Evolutionary conservation across 192 early-diverging fungal genomes (phyloP).

Genomic region (Spinellus fusiger): DNA sequence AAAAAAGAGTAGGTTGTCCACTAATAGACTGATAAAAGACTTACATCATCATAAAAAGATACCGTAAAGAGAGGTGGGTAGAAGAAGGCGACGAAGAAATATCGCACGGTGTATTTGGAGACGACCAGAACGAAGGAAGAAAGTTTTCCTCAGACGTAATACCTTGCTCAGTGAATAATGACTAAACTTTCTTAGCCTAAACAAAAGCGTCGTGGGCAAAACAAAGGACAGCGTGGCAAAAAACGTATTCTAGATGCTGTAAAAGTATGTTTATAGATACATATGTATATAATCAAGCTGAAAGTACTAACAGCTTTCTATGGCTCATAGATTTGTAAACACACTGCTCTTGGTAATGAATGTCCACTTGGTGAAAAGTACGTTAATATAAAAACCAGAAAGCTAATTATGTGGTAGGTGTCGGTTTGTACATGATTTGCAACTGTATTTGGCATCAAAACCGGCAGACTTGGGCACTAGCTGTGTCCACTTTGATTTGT

Average conservation of each 20-base stretch:
- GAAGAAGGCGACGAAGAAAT: background rate
- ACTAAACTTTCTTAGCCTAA: background rate
- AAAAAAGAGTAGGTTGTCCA: slow-evolving; percentile 9
- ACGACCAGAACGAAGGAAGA: slow-evolving; percentile 12
- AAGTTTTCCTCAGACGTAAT: slow-evolving; percentile 6
- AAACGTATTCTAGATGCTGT: slow-evolving; percentile 18
- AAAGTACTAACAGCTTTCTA: background rate
- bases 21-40: no score
- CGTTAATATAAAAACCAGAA: background rate
- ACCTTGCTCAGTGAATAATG: background rate
- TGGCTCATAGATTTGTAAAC: slow-evolving; percentile 43
- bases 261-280: slow-evolving; percentile 7
- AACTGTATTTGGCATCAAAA: slow-evolving; percentile 65
- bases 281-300: background rate
- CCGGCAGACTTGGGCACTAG: slow-evolving; percentile 63
- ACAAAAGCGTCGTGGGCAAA: slow-evolving; percentile 10
- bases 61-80: slow-evolving; percentile 10
- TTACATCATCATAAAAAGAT: background rate
- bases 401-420: slow-evolving; percentile 38
- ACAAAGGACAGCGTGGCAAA: slow-evolving; percentile 23
- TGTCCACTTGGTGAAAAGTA: slow-evolving; percentile 45
- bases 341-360: slow-evolving; percentile 33
- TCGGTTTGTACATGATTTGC: slow-evolving; percentile 75
- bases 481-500: slow-evolving; percentile 67
- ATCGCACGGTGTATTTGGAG: slow-evolving; percentile 9